Conservation (phyloP, 495 filamentous ascomycete species). For the Penicillium pancosmium region DNA sequence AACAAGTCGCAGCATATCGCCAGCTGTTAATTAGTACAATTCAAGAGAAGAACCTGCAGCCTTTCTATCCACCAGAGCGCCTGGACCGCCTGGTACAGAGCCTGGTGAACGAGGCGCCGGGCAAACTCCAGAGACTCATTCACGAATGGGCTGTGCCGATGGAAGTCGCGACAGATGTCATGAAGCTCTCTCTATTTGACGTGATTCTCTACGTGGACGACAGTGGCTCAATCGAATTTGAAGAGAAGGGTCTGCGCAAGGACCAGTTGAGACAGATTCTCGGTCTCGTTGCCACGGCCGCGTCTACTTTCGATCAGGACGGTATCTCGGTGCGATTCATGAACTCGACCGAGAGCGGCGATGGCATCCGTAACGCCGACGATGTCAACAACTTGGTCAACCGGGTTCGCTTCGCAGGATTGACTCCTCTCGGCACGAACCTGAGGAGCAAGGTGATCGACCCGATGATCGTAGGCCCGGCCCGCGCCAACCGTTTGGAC, state of each 20-base stretch:
- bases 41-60: slow-evolving; percentile 59
- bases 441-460: slow-evolving; percentile 65
- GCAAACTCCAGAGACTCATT: slow-evolving; percentile 53
- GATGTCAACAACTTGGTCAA: slow-evolving; percentile 60
- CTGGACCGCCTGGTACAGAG: slow-evolving; percentile 41
- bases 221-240: slow-evolving; percentile 71
- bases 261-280: slow-evolving; percentile 67
- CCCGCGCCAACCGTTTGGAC: slow-evolving; percentile 49
- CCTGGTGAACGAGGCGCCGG: slow-evolving; percentile 46
- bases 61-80: slow-evolving; percentile 55
- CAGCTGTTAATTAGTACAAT: slow-evolving; percentile 55
- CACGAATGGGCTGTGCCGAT: slow-evolving; percentile 58
- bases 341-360: slow-evolving; percentile 56
- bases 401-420: slow-evolving; percentile 63
- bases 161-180: slow-evolving; percentile 68
- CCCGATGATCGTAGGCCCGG: slow-evolving; percentile 56
- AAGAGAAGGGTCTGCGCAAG: slow-evolving; percentile 67
- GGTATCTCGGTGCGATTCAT: slow-evolving; percentile 73
- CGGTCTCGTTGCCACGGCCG: slow-evolving; percentile 61
- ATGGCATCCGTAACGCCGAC: slow-evolving; percentile 59
- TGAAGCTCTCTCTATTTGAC: slow-evolving; percentile 68
- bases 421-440: slow-evolving; percentile 68
- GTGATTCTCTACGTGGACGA: slow-evolving; percentile 72
- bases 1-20: slow-evolving; percentile 55
- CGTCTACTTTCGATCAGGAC: slow-evolving; percentile 70